Conservation (phyloP, 345 rosid species). For the Citrus maxima region DNA sequence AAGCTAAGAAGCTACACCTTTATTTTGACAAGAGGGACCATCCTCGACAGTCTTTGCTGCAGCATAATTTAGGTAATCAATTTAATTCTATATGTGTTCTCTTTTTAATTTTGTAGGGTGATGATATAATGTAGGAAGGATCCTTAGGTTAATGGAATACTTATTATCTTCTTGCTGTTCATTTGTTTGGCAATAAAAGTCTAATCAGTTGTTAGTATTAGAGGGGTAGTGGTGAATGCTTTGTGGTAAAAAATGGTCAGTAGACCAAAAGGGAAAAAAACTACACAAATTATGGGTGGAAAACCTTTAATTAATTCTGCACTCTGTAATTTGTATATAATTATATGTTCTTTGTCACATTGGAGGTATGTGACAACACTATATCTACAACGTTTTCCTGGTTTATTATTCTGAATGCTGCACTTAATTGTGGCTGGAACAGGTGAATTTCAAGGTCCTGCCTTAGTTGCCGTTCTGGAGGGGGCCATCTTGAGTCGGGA, state of each 20-base stretch:
- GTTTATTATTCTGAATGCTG: constrained; percentile 12
- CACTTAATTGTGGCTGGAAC: constrained; percentile 19
- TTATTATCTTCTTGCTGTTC: neutral
- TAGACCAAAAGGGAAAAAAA: too few relatives aligned
- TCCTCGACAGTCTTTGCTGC: constrained; percentile 81
- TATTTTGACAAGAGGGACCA: constrained; percentile 91
- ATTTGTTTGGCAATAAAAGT: neutral
- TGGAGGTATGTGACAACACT: neutral
- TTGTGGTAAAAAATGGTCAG: too few relatives aligned
- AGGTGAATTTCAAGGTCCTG: constrained; percentile 98
- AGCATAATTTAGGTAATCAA: constrained; percentile 75
- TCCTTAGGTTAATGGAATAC: neutral
- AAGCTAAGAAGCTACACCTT: constrained; percentile 71
- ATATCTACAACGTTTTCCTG: neutral
- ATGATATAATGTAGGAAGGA: constrained; percentile 5
- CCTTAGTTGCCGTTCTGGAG: constrained; percentile 78
- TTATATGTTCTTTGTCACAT: neutral
- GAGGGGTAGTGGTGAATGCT: neutral
- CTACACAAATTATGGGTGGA: too few relatives aligned
- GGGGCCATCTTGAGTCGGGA: constrained; percentile 84
- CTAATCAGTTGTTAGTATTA: neutral
- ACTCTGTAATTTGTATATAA: neutral
- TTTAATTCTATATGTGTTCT: neutral
- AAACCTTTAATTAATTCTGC: neutral
- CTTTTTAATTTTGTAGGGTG: neutral